Conservation (phyloP, 2,329 filamentous ascomycete species). For the Cladophialophora carrionii region DNA sequence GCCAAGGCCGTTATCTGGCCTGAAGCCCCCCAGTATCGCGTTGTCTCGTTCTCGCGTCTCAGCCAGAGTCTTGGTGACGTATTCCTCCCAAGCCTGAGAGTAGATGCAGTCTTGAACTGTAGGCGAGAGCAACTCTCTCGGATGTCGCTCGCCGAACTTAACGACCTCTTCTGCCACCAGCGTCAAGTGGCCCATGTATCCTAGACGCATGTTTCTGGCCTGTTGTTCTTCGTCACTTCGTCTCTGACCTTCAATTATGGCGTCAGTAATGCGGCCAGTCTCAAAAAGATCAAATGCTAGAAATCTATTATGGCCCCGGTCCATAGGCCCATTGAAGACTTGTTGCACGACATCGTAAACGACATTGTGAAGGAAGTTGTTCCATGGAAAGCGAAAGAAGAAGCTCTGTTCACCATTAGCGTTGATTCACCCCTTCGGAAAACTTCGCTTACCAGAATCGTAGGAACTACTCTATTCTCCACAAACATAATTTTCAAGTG, state of each 20-base stretch:
- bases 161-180: conserved; percentile 97
- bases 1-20: conserved; percentile 84
- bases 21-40: conserved; percentile 92
- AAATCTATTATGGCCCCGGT: conserved; percentile 87
- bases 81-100: conserved; percentile 87
- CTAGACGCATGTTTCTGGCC: conserved; percentile 84
- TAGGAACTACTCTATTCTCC: conserved; percentile 89
- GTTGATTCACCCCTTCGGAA: not conserved
- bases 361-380: conserved; percentile 98
- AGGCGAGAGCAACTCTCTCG: conserved; percentile 82
- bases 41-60: conserved; percentile 96
- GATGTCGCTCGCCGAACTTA: conserved; percentile 94
- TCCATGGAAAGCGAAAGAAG: conserved; percentile 99
- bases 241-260: conserved; percentile 87
- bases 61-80: conserved; percentile 88
- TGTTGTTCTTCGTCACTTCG: conserved; percentile 83
- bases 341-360: conserved; percentile 99
- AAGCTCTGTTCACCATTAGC: conserved; percentile 67
- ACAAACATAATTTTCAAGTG: conserved; percentile 96
- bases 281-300: conserved; percentile 93
- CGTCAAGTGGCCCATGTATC: conserved; percentile 98
- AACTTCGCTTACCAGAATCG: conserved; percentile 75
- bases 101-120: conserved; percentile 85
- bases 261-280: conserved; percentile 82
- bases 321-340: conserved; percentile 98